phyloP scores from a whole-genome alignment of 2,329 filamentous ascomycete genomes.

The Arthrinium puccinioides region DNA sequence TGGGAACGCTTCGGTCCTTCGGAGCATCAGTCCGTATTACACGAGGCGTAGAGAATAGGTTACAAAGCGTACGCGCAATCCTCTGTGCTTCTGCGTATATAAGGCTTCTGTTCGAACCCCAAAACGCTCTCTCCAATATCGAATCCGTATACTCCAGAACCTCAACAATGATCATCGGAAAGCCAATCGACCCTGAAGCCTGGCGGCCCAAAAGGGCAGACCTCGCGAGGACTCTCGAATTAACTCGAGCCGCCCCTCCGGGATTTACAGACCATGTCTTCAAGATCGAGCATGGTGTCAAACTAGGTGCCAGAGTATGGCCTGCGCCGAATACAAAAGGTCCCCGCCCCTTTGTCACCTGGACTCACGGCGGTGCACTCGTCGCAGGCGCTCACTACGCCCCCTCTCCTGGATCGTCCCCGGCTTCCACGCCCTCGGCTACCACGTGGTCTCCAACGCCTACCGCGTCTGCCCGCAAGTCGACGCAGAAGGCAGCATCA shows the following conservation, averaged over 20 bases:
- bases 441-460: conserved; percentile 1
- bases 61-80: no score
- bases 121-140: no score
- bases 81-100: no score
- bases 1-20: no score
- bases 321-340: background rate
- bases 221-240: background rate
- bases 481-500: background rate
- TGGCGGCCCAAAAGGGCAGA: background rate
- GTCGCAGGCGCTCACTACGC: background rate
- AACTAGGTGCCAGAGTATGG: background rate
- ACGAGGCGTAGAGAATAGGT: no score
- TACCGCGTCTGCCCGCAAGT: conserved; percentile 1
- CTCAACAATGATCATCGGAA: conserved; percentile 1
- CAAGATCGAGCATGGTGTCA: background rate
- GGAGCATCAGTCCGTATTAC: no score
- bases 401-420: conserved; percentile 1
- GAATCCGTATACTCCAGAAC: no score
- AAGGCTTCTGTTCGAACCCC: no score
- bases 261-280: conserved; percentile 1
- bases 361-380: conserved; percentile 1
- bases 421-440: conserved; percentile 1
- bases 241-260: background rate
- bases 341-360: conserved; percentile 1
- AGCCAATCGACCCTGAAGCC: background rate